These are phyloP conservation scores for Micractinium conductrix DNA, from an alignment of 139 green algal genomes.

Conservation along the genomic window DNA sequence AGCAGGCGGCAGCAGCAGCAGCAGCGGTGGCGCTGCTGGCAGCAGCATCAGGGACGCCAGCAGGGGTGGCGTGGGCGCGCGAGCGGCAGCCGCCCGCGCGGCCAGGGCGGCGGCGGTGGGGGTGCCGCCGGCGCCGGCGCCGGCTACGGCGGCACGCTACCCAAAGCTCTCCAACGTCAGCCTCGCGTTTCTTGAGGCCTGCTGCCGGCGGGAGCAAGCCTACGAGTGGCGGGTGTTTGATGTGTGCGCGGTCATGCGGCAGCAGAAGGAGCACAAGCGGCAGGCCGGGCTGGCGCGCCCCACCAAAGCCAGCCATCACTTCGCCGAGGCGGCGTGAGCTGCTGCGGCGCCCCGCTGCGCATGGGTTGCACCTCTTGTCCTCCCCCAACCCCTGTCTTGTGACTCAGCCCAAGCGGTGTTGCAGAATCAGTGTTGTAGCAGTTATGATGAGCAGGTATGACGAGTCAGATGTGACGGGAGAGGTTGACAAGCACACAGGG, in stretches of 20 bases:
- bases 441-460: too few relatives aligned
- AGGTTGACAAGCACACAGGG: too few relatives aligned
- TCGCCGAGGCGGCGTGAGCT: too few relatives aligned
- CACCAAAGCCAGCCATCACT: constrained; percentile 57
- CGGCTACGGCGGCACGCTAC: neutral
- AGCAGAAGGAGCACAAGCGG: constrained; percentile 57
- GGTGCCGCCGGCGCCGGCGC: neutral
- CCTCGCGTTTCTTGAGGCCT: constrained; percentile 62
- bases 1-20: neutral
- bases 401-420: too few relatives aligned
- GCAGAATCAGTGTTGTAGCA: too few relatives aligned
- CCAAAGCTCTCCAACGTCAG: constrained; percentile 56
- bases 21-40: too few relatives aligned
- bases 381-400: too few relatives aligned
- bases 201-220: constrained; percentile 46
- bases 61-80: neutral
- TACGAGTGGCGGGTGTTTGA: constrained; percentile 65
- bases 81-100: too few relatives aligned
- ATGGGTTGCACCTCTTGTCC: too few relatives aligned
- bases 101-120: neutral
- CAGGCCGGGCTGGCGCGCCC: constrained; percentile 51
- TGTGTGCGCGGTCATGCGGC: constrained; percentile 61
- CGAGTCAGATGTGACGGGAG: too few relatives aligned
- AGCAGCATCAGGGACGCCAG: neutral
- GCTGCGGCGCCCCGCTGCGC: too few relatives aligned